Evolutionary conservation across 1,284 basidiomycete genomes (phyloP).

Genomic region (Pisolithus thermaeus): DNA sequence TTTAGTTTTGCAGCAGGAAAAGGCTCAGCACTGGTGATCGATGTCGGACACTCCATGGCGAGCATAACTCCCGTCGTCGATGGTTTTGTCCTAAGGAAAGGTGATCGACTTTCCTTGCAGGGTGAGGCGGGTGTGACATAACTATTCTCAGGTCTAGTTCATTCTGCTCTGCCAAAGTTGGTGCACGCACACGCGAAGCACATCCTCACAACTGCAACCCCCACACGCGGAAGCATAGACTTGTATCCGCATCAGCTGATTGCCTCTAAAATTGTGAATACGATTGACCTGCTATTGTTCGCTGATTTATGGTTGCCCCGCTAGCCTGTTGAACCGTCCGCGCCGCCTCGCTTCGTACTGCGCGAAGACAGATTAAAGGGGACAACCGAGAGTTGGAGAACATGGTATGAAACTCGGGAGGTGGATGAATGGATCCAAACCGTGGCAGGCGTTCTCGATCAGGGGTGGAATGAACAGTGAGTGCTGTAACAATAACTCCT

Average conservation of each 20-base stretch:
- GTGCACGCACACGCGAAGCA: slow-evolving; percentile 72
- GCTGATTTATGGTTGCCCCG: slow-evolving; percentile 1
- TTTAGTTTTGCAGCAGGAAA: slow-evolving; percentile 91
- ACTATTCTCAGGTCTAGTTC: slow-evolving; percentile 50
- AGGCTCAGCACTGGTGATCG: slow-evolving; percentile 92
- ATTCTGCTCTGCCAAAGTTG: slow-evolving; percentile 69
- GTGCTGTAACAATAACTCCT: slow-evolving; percentile 15
- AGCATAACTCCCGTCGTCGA: slow-evolving; percentile 96
- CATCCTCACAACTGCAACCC: slow-evolving; percentile 45
- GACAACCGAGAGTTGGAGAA: slow-evolving; percentile 75
- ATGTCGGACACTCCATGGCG: slow-evolving; percentile 84
- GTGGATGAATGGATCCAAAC: slow-evolving; percentile 94
- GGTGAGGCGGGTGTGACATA: background rate
- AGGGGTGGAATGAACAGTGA: slow-evolving; percentile 86
- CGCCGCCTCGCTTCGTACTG: slow-evolving; percentile 58
- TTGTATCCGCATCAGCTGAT: slow-evolving; percentile 86
- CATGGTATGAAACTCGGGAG: slow-evolving; percentile 80
- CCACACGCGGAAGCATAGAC: slow-evolving; percentile 51
- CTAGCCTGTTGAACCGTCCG: slow-evolving; percentile 59
- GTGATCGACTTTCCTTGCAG: slow-evolving; percentile 34
- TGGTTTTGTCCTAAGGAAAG: slow-evolving; percentile 96
- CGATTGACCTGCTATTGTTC: background rate
- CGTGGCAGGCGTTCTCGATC: slow-evolving; percentile 77
- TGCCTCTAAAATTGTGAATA: slow-evolving; percentile 56
- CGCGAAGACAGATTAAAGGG: slow-evolving; percentile 70